Conservation (phyloP, 2,329 filamentous ascomycete species). For the Hypoxylon sp. region DNA sequence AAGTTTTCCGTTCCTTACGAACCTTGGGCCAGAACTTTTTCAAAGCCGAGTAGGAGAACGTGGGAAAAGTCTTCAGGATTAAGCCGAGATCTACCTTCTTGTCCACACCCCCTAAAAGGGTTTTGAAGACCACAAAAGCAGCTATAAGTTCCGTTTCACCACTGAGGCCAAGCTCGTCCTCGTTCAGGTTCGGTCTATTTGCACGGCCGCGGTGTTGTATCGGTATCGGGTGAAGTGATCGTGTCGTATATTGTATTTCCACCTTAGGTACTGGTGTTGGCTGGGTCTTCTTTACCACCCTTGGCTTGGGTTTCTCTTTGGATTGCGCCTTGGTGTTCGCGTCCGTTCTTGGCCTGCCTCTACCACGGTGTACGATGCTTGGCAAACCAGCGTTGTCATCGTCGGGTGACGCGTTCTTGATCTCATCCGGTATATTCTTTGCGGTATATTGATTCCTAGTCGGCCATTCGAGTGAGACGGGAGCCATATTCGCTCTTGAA, state of each 20-base stretch:
- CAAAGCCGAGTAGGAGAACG: conserved; percentile 65
- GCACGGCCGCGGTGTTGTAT: conserved; percentile 51
- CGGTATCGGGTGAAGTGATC: conserved; percentile 50
- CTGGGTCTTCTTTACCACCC: conserved; percentile 21
- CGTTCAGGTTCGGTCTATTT: conserved; percentile 54
- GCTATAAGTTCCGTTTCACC: conserved; percentile 67
- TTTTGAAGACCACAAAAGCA: conserved; percentile 70
- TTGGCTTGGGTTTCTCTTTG: conserved; percentile 14
- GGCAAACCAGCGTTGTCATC: conserved; percentile 51
- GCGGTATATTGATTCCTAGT: conserved; percentile 59
- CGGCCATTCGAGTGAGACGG: conserved; percentile 56
- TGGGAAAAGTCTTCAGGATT: conserved; percentile 69
- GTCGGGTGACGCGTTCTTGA: conserved; percentile 51
- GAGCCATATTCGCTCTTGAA: conserved; percentile 47
- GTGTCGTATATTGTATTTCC: conserved; percentile 51
- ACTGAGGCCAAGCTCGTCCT: conserved; percentile 56
- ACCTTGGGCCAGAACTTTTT: conserved; percentile 69
- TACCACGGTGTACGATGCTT: conserved; percentile 21
- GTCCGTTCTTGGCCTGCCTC: conserved; percentile 23
- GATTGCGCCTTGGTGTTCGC: not conserved
- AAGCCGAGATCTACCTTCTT: conserved; percentile 73
- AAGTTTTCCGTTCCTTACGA: conserved; percentile 65
- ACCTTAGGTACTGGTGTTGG: conserved; percentile 36
- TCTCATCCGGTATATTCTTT: conserved; percentile 61
- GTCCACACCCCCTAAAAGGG: conserved; percentile 72